Evolutionary conservation across 2,329 filamentous ascomycete species (phyloP), one percentile per base, ranked within the genome.

Genomic region (Cercospora zeae-maydis): DNA sequence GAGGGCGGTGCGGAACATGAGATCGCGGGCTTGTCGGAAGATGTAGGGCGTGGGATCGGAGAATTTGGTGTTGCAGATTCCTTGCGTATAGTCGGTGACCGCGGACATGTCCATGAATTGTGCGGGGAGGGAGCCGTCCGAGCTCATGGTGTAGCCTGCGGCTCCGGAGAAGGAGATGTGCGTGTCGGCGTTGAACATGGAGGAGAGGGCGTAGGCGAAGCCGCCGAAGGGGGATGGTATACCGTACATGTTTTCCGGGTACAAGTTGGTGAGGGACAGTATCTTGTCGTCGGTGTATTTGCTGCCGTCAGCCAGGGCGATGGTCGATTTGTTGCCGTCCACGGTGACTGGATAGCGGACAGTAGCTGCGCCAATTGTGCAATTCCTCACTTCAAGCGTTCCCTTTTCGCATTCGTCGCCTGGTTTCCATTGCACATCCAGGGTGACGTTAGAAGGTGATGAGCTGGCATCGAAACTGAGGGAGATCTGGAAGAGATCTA

Each of bases 1-100:
- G 13, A 67, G 13, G 9, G 65, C 63, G 13, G 65, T 63, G 27
- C 65, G 59, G 39, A 66, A 65, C 65, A 66, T 66, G 45, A 66
- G 63, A 3, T 67, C 54, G 16, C 65, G 52, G n/a, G 65, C 63
- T 52, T 64, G 63, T 14, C 59, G 42, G 6, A 66, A 37, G 34
- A 66, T 49, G 36, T 63, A 63, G 16, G 51, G 27, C 1, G 59
- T 61, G 1, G 65, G 65, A 42, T 65, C 62, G 5, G 56, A 36
- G 58, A 64, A 66, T 24, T 65, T 66, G 11, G 58, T 59, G 13
- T 62, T 39, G 53, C 62, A 63, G 19, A 64, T 37, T 21, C 54
- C 63, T 9, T 33, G 33, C 11, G 47, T 57, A 42, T 64, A 64
- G 30, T 58, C 21, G 1, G 52, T 45, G 4, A 66, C 56, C 37